These are phyloP conservation scores for Kluyveromyces siamensis DNA, from an alignment of 805 yeast genomes.

Conservation along the genomic window DNA sequence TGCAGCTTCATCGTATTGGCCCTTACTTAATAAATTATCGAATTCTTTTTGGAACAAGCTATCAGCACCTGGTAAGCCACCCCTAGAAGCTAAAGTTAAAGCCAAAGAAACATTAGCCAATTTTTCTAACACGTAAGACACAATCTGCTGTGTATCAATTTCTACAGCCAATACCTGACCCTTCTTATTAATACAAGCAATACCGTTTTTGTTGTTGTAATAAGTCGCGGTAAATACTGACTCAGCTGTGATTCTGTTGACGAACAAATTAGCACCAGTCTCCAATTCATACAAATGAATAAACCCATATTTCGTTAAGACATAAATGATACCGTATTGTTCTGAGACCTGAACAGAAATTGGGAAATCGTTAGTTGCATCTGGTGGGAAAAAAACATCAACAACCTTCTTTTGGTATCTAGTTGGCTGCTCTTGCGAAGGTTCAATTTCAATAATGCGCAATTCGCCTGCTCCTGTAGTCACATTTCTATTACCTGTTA, in stretches of 20 bases:
- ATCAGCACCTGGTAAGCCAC: conserved; percentile 97
- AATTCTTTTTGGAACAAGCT: conserved; percentile 84
- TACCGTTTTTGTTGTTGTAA: conserved; percentile 68
- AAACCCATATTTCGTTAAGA: conserved; percentile 92
- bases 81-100: conserved; percentile 81
- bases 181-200: conserved; percentile 84
- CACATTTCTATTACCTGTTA: conserved; percentile 83
- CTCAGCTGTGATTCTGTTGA: conserved; percentile 92
- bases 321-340: conserved; percentile 77
- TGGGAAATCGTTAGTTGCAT: conserved; percentile 94
- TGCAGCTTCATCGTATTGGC: conserved; percentile 89
- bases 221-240: conserved; percentile 85
- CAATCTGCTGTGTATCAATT: conserved; percentile 70
- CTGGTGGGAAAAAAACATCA: conserved; percentile 94
- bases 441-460: conserved; percentile 94
- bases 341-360: conserved; percentile 81
- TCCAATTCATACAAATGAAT: conserved; percentile 93
- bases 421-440: conserved; percentile 31
- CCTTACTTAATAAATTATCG: conserved; percentile 70
- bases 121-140: conserved; percentile 82
- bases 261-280: conserved; percentile 84
- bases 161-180: conserved; percentile 95
- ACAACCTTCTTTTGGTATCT: conserved; percentile 75
- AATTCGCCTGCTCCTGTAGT: conserved; percentile 70
- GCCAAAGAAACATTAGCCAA: conserved; percentile 84